phyloP scores from a whole-genome alignment of 2,329 filamentous ascomycete species.

The Ophiostoma sp. region DNA sequence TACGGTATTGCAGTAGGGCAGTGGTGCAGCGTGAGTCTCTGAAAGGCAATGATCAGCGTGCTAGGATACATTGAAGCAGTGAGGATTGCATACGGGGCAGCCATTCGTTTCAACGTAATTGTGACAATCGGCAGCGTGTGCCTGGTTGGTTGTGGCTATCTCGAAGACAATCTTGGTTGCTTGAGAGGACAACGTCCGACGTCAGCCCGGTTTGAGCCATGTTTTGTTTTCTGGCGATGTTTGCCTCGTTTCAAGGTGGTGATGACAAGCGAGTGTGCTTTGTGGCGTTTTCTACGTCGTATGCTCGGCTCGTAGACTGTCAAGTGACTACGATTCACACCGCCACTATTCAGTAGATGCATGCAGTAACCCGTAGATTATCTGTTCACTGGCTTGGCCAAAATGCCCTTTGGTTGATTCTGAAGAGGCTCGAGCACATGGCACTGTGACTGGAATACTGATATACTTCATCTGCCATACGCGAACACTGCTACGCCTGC shows the following conservation, averaged over 20 bases:
- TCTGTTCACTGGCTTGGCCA: neutral
- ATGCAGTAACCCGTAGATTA: neutral
- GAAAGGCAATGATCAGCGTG: neutral
- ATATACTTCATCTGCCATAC: neutral
- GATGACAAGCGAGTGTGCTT: neutral
- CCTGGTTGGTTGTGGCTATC: neutral
- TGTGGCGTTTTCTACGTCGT: neutral
- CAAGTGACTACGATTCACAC: constrained; percentile 1
- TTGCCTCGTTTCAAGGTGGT: neutral
- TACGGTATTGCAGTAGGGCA: neutral
- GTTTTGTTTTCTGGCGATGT: neutral
- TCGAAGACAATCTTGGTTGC: neutral
- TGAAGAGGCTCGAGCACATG: neutral
- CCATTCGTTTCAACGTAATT: neutral
- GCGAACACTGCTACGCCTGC: neutral
- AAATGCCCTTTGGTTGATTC: neutral
- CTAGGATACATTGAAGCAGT: neutral
- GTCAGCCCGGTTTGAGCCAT: neutral
- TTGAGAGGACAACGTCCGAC: neutral
- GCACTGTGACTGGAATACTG: neutral
- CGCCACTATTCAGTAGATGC: neutral
- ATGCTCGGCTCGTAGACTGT: neutral
- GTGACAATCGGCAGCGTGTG: neutral
- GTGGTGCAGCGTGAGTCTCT: neutral
- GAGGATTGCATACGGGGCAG: constrained; percentile 6